Evolutionary conservation across 2,329 filamentous ascomycete species (phyloP).

Genomic region (Stylonectria norvegica): DNA sequence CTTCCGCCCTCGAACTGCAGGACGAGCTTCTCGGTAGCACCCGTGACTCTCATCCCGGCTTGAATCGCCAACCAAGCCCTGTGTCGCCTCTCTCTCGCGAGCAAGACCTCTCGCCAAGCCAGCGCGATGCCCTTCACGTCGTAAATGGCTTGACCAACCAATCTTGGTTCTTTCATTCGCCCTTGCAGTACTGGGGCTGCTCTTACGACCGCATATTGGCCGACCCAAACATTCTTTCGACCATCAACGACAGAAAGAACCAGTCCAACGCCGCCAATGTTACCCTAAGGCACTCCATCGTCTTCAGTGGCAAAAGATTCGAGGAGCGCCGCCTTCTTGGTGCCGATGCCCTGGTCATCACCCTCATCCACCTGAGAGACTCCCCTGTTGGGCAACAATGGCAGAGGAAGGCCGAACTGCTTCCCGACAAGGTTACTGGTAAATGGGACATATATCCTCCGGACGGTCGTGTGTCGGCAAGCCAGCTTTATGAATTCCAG

Average conservation of each 20-base stretch:
- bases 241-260: slow-evolving; percentile 63
- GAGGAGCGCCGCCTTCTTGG: slow-evolving; percentile 63
- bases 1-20: slow-evolving; percentile 66
- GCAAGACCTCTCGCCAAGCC: slow-evolving; percentile 38
- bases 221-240: slow-evolving; percentile 62
- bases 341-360: slow-evolving; percentile 75
- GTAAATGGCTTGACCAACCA: slow-evolving; percentile 58
- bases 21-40: slow-evolving; percentile 64
- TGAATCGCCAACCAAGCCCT: slow-evolving; percentile 32
- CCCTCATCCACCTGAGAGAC: slow-evolving; percentile 65
- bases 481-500: slow-evolving; percentile 72
- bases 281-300: slow-evolving; percentile 71
- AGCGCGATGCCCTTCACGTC: slow-evolving; percentile 56
- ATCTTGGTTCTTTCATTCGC: slow-evolving; percentile 79
- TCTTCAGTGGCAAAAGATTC: slow-evolving; percentile 79
- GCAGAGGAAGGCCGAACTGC: slow-evolving; percentile 54
- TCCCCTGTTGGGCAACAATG: slow-evolving; percentile 63
- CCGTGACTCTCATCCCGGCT: slow-evolving; percentile 54
- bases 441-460: slow-evolving; percentile 65
- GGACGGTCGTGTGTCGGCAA: slow-evolving; percentile 51
- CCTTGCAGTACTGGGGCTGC: slow-evolving; percentile 75
- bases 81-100: slow-evolving; percentile 28
- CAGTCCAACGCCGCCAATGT: slow-evolving; percentile 67
- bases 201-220: slow-evolving; percentile 53
- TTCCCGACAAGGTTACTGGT: slow-evolving; percentile 47